phyloP scores from a whole-genome alignment of 2,329 filamentous ascomycete species.

The Pseudopyrenochaeta lycopersici region DNA sequence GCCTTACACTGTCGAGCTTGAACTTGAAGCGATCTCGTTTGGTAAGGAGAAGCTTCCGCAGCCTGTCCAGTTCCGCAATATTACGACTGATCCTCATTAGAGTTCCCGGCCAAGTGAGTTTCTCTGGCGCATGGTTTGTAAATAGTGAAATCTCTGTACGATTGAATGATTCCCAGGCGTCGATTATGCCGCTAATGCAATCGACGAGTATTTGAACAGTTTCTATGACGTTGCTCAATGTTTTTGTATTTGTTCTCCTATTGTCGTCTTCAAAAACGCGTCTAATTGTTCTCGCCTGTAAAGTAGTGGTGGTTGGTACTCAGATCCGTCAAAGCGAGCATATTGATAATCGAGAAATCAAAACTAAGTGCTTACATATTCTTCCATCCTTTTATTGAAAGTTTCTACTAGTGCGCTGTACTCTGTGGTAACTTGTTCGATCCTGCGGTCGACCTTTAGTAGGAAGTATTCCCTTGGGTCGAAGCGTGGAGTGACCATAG shows the following conservation, averaged over 20 bases:
- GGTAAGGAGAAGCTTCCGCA: constrained; percentile 12
- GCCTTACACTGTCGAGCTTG: constrained; percentile 20
- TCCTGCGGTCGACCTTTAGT: constrained; percentile 10
- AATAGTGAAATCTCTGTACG: constrained; percentile 16
- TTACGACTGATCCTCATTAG: constrained; percentile 18
- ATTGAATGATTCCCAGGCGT: constrained; percentile 21
- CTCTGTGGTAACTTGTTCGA: constrained; percentile 16
- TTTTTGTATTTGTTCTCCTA: constrained; percentile 15
- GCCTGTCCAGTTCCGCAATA: constrained; percentile 18
- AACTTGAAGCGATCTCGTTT: constrained; percentile 17
- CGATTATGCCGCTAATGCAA: constrained; percentile 14
- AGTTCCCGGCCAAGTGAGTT: constrained; percentile 12
- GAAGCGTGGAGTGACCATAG: constrained; percentile 10
- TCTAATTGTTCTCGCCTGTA: not conserved
- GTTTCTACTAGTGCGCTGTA: constrained; percentile 24
- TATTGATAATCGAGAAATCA: too few species aligned
- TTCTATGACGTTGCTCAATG: constrained; percentile 22
- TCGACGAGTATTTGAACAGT: constrained; percentile 24
- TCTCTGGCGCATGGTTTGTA: constrained; percentile 12
- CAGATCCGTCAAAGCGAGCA: too few species aligned
- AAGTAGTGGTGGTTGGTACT: not conserved
- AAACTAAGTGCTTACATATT: constrained; percentile 18
- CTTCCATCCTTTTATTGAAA: constrained; percentile 24
- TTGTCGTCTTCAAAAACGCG: constrained; percentile 14
- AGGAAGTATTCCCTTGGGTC: constrained; percentile 26